Percentiles rank a stretch among this genome's conserved stretches.
phyloP scores from a whole-genome alignment of 2,329 filamentous ascomycete genomes.

The Annulohypoxylon truncatum region DNA sequence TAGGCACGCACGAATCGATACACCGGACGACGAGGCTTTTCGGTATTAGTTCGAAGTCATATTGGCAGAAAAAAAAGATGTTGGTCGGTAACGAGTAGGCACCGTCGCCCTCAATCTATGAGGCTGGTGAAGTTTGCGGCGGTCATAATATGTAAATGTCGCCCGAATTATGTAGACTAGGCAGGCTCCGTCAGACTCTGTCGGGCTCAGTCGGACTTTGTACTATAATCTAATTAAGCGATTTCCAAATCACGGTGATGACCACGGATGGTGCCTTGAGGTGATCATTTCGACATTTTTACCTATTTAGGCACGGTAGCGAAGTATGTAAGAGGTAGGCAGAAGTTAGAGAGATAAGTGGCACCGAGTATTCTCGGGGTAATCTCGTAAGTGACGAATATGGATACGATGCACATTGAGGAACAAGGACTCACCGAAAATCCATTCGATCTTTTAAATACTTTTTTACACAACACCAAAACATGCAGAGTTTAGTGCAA shows the following conservation, averaged over 20 bases:
- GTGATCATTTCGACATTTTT: background rate
- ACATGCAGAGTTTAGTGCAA: too few species aligned
- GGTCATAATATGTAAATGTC: background rate
- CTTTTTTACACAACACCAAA: too few species aligned
- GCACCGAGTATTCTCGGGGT: background rate
- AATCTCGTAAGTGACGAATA: background rate
- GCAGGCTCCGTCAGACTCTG: constrained; percentile 2
- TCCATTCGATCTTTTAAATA: too few species aligned
- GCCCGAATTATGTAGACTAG: constrained; percentile 1
- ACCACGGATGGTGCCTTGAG: background rate
- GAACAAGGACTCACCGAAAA: background rate
- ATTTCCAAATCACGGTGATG: background rate
- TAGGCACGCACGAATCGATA: background rate
- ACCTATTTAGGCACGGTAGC: background rate
- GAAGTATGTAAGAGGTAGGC: background rate
- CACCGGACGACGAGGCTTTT: background rate
- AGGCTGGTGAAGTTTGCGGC: background rate
- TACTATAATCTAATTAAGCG: background rate
- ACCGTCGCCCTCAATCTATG: background rate
- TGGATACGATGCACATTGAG: background rate
- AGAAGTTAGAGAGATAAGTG: background rate
- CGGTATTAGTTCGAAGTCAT: background rate
- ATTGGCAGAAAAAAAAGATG: background rate
- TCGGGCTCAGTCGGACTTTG: background rate
- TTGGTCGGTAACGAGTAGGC: background rate